A percentile compares a stretch with the other conserved stretches of the same genome.
phyloP scores from a whole-genome alignment of 73 alveolate species.

The Paramecium biaurelia region DNA sequence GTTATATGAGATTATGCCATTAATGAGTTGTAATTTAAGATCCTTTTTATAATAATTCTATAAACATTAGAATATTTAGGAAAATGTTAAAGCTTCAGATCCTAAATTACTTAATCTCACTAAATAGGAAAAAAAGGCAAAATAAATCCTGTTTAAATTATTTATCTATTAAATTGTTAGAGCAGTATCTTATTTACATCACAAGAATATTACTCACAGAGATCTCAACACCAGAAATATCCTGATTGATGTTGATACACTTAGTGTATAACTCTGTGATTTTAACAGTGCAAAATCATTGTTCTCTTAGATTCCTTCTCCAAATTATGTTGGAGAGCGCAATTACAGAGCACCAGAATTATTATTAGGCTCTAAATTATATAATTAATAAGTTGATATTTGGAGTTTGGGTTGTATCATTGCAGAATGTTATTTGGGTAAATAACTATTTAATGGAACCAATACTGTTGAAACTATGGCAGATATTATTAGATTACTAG shows the following conservation, averaged over 20 bases:
- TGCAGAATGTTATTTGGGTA: slow-evolving; percentile 81
- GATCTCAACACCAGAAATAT: slow-evolving; percentile 61
- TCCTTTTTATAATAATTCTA: background rate
- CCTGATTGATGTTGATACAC: slow-evolving; percentile 26
- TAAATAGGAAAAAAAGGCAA: background rate
- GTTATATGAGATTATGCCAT: background rate
- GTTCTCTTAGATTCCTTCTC: background rate
- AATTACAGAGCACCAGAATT: slow-evolving; percentile 91
- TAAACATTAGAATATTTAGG: background rate
- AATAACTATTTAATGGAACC: slow-evolving; percentile 76
- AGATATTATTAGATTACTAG: slow-evolving; percentile 77
- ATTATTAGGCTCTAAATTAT: slow-evolving; percentile 76
- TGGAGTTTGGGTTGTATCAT: slow-evolving; percentile 95
- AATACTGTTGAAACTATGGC: slow-evolving; percentile 74
- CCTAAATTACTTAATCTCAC: background rate
- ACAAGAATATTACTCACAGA: slow-evolving; percentile 57
- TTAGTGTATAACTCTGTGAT: slow-evolving; percentile 12
- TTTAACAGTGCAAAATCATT: slow-evolving; percentile 35
- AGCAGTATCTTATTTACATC: slow-evolving; percentile 50
- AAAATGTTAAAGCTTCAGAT: background rate
- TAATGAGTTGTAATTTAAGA: slow-evolving; percentile 47
- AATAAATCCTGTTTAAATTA: slow-evolving; percentile 23
- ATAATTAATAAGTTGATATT: slow-evolving; percentile 78
- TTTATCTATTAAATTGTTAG: slow-evolving; percentile 41
- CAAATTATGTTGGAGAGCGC: slow-evolving; percentile 28